Base-by-base conservation (phyloP, 2,329 filamentous ascomycete genomes). In the Trichophaea hybrida region DNA sequence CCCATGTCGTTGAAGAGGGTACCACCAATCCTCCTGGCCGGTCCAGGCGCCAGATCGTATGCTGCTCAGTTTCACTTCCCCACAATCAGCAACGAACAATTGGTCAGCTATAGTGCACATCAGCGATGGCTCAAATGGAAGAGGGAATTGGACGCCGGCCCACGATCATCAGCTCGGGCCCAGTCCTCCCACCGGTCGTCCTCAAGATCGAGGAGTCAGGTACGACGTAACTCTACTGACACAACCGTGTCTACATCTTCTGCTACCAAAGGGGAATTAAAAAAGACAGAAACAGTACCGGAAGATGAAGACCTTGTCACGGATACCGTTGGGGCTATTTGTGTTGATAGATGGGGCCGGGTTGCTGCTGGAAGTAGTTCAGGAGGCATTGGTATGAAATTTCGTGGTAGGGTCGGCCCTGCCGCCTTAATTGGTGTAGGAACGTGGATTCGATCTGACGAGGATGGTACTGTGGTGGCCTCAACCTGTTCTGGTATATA, bases 381-480 rank as follows among this genome's bases (percentile, higher is more conserved):
- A 13, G 93, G 93, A 5, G 93, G 93, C 1, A 98, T 98, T 70
- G 91, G 93, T 33, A 96, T 98, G 91, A 98, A 98, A 71, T 90
- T 95, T 72, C 82, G 83, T 61, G 94, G 93, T 5, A 85, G 93
- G 38, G 80, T 95, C 64, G 94, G 93, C 0, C 93, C 93, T 35
- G 94, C 93, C 37, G 93, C 93, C 17, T 78, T 98, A 13, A 87
- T 97, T 12, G 91, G 93, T 6, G 82, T 97, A 57, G 93, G 93
- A 59, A 91, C 89, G 17, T 86, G 88, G 38, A 85, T 98, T 33
- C 80, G 80, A 1, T 77, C 80, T 34, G 90, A 96, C 69, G 75
- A 80, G 5, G 81, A 87, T 1, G 75, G 77, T 50, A 78, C 82
- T 6, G 81, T 79, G 50, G 88, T 59, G 7, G 64, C 66, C 5